phyloP scores from a whole-genome alignment of 345 rosid genomes.

The Populus simonii region DNA sequence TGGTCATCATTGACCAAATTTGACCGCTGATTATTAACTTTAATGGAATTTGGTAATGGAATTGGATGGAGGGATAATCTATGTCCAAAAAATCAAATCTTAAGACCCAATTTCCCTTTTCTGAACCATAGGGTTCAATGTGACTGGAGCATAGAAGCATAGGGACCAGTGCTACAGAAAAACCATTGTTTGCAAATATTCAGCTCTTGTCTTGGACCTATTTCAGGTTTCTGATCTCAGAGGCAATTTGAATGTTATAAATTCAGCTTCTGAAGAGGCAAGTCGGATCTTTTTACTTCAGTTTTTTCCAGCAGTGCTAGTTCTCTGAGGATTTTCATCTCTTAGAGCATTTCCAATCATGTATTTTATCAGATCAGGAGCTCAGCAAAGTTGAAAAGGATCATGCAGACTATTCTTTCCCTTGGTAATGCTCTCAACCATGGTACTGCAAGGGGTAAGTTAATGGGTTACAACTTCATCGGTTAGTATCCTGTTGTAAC shows the following conservation, averaged over 20 bases:
- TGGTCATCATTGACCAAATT: neutral
- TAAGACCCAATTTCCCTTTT: neutral
- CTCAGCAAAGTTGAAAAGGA: constrained; percentile 67
- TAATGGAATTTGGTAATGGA: neutral
- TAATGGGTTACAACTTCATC: constrained; percentile 23
- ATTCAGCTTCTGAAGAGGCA: constrained; percentile 72
- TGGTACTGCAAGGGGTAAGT: constrained; percentile 82
- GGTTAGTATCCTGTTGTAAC: neutral
- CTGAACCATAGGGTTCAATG: neutral
- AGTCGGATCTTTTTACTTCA: constrained; percentile 29
- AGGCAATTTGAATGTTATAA: constrained; percentile 51
- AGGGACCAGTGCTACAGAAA: neutral
- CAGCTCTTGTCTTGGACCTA: constrained; percentile 9
- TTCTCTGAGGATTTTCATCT: constrained; percentile 14
- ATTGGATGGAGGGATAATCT: neutral
- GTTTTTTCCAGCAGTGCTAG: constrained; percentile 15
- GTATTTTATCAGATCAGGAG: constrained; percentile 52
- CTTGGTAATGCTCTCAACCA: constrained; percentile 88
- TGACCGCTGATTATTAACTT: neutral
- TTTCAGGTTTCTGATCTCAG: constrained; percentile 78
- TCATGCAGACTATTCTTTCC: constrained; percentile 84
- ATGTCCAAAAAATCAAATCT: neutral
- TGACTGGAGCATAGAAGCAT: neutral
- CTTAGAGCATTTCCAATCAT: constrained; percentile 14
- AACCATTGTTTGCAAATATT: neutral